phyloP scores from a whole-genome alignment of 2,329 filamentous ascomycete genomes.

The Atkinsonella hypoxylon region DNA sequence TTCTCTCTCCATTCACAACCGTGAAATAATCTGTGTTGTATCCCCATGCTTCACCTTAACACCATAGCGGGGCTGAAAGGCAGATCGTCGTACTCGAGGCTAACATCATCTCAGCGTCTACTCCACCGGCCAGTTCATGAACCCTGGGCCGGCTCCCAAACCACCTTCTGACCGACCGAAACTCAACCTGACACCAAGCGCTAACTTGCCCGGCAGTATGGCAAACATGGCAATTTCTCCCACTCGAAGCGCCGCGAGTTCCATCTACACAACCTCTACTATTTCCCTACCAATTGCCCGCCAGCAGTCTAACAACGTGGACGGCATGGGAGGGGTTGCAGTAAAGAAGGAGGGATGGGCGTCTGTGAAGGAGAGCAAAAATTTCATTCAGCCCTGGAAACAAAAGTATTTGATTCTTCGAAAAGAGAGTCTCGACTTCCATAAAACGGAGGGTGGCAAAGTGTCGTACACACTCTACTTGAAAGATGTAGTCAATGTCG shows the following conservation, averaged over 20 bases:
- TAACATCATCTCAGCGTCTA: conserved; percentile 34
- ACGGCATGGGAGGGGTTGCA: conserved; percentile 55
- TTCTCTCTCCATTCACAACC: neutral
- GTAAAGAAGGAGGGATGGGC: conserved; percentile 75
- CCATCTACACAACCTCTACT: conserved; percentile 58
- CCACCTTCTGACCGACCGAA: conserved; percentile 77
- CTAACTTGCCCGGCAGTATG: conserved; percentile 66
- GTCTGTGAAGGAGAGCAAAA: conserved; percentile 80
- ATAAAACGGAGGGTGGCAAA: conserved; percentile 78
- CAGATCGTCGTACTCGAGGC: neutral
- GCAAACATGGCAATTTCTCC: conserved; percentile 66
- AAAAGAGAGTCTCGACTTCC: conserved; percentile 84
- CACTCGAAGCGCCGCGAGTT: conserved; percentile 52
- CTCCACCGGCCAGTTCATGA: conserved; percentile 70
- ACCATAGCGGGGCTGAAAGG: neutral
- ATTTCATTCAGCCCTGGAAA: conserved; percentile 76
- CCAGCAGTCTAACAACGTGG: conserved; percentile 47
- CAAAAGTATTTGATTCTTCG: conserved; percentile 81
- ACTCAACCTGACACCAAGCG: conserved; percentile 66
- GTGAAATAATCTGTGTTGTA: neutral
- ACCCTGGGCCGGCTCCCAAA: conserved; percentile 85
- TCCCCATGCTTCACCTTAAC: neutral
- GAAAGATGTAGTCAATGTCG: conserved; percentile 76
- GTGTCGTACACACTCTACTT: conserved; percentile 70
- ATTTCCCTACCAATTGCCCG: conserved; percentile 59